Base-by-base conservation (phyloP, 495 filamentous ascomycete genomes). In the Lichina pygmaea region DNA sequence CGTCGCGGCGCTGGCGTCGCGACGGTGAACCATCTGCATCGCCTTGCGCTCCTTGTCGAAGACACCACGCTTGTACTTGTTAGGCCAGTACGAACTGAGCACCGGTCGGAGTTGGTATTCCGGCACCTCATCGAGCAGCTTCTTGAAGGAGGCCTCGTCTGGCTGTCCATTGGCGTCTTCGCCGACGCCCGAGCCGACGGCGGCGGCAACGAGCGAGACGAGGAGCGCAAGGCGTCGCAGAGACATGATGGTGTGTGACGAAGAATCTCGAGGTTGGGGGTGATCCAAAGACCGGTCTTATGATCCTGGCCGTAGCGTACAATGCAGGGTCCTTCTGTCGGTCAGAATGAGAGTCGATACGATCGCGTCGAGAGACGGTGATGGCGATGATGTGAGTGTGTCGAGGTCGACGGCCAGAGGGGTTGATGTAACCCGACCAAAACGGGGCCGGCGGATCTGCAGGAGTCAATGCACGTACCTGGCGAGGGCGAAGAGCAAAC, bases 41-140 rank as follows among this genome's bases (percentile, higher is more conserved):
- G 58, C 64, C 24, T 50, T 53, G 37, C 55, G 55, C 46, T 62
- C 57, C 13, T 60, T 52, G 39, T 62, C 59, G 51, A 56, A 66
- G 17, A 68, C 59, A 47, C 64, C 64, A 46, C 64, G 62, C 47
- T 61, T 51, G 53, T 58, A 67, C 41, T 58, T 55, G 7, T 56
- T 51, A 42, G 58, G 54, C 34, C 58, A 47, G 41, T 62, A 55
- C 16, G 56, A 49, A 44, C 62, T 56, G 8, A 68, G 53, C 16
- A 62, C 55, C 7, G 60, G 56, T 48, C 65, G 58, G 13, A 68
- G 51, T 3, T 57, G 55, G 37, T 60, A 54, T 16, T 55, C 54
- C 2, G 64, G 57, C 6, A 67, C 51, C 6, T 53, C 50, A 37
- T 65, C 54, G 45, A 65, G 57, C 33, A 66, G 51, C 40, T 58